These are phyloP conservation scores for Moricandia arvensis DNA, from an alignment of 345 rosid species.

Conservation along the genomic window DNA sequence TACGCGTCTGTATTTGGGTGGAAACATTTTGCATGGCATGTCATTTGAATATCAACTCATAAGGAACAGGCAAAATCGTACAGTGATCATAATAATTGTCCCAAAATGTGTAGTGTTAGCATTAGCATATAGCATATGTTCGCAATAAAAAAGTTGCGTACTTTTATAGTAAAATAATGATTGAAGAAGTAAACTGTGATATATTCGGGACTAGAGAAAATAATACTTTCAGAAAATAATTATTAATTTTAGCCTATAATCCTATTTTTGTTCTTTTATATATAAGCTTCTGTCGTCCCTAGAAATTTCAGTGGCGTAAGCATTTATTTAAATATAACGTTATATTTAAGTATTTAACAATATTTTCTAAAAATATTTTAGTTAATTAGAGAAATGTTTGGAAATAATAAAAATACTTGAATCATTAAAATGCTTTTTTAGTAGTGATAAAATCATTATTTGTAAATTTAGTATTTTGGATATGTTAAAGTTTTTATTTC, in stretches of 20 bases:
- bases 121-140: not conserved
- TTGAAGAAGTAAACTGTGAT: not conserved
- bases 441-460: not conserved
- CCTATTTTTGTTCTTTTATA: no score
- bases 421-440: not conserved
- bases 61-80: not conserved
- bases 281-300: not conserved
- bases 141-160: not conserved
- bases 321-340: not conserved
- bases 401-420: not conserved
- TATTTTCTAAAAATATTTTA: not conserved
- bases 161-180: not conserved
- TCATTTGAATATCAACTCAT: slow-evolving; percentile 3
- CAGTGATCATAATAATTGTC: not conserved
- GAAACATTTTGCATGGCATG: slow-evolving; percentile 22
- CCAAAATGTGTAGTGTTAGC: not conserved
- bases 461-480: not conserved
- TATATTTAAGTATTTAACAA: not conserved
- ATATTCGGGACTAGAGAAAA: not conserved
- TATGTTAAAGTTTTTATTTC: not conserved
- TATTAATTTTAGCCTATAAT: not conserved
- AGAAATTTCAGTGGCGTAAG: not conserved
- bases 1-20: not conserved
- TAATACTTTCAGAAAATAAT: no score
- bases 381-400: not conserved